Percentiles rank a stretch among this genome's conserved stretches.
Conservation (phyloP, 257 asterid genomes). For the Nicotiana tomentosiformis region DNA sequence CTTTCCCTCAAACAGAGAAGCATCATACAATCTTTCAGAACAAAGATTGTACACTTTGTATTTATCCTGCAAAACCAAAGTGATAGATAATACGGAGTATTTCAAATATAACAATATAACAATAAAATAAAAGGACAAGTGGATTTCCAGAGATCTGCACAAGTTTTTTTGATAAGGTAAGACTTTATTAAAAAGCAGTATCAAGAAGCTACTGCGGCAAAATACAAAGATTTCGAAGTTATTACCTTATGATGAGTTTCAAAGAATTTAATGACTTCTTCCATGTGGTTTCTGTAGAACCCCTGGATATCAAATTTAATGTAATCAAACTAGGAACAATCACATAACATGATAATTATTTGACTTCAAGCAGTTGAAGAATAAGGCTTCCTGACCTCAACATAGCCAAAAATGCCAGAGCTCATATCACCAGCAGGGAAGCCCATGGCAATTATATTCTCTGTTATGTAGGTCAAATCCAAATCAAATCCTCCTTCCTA, state of each 20-base stretch:
- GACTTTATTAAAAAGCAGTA: too few relatives aligned
- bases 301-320: slow-evolving; percentile 50
- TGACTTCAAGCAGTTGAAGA: slow-evolving; percentile 5
- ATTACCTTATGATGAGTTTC: slow-evolving; percentile 96
- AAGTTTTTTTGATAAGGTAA: too few relatives aligned
- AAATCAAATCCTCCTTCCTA: slow-evolving; percentile 99
- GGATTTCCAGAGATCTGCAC: neutral
- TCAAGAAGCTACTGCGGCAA: too few relatives aligned
- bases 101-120: neutral
- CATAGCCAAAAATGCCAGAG: slow-evolving; percentile 94
- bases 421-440: slow-evolving; percentile 99
- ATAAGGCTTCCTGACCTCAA: slow-evolving; percentile 56
- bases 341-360: slow-evolving; percentile 5
- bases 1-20: slow-evolving; percentile 96
- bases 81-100: slow-evolving; percentile 11
- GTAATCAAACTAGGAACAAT: slow-evolving; percentile 20
- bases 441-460: slow-evolving; percentile 99
- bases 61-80: slow-evolving; percentile 58
- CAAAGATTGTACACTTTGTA: slow-evolving; percentile 99
- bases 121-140: neutral
- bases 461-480: slow-evolving; percentile 99
- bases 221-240: neutral
- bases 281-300: slow-evolving; percentile 97
- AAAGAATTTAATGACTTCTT: slow-evolving; percentile 93
- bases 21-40: slow-evolving; percentile 96